A percentile compares a stretch with the other conserved stretches of the same genome.
Evolutionary conservation across 768 basidiomycete genomes (phyloP).

Genomic region (Serendipita sp.): DNA sequence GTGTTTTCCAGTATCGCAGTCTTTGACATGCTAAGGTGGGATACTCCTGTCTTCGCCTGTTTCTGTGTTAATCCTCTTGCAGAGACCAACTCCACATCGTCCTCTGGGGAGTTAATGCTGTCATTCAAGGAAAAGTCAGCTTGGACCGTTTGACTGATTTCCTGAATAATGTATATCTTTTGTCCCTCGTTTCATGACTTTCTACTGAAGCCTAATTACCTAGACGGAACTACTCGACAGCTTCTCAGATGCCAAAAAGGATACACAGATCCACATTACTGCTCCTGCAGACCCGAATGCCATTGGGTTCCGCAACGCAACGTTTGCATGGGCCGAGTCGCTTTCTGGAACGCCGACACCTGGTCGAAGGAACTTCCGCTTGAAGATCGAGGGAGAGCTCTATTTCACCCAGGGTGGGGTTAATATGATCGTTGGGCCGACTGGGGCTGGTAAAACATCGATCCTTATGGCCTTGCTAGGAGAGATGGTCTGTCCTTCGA

Average conservation of each 20-base stretch:
- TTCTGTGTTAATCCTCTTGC: background rate
- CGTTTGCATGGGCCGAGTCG: slow-evolving; percentile 41
- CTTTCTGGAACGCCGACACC: slow-evolving; percentile 24
- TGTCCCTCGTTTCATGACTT: too few species aligned
- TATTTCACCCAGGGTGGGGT: slow-evolving; percentile 32
- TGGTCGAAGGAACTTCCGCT: slow-evolving; percentile 34
- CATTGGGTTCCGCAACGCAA: slow-evolving; percentile 22
- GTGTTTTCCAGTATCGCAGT: slow-evolving; percentile 41
- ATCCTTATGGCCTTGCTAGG: slow-evolving; percentile 40
- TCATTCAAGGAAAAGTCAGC: slow-evolving; percentile 35
- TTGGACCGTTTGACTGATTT: slow-evolving; percentile 40
- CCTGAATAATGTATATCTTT: slow-evolving; percentile 19
- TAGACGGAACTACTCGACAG: slow-evolving; percentile 21
- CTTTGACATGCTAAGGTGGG: slow-evolving; percentile 35
- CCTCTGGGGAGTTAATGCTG: slow-evolving; percentile 19
- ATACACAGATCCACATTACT: slow-evolving; percentile 6
- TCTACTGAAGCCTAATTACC: background rate
- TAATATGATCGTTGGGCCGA: slow-evolving; percentile 20
- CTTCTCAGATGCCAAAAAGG: slow-evolving; percentile 11
- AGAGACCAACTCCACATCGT: slow-evolving; percentile 30
- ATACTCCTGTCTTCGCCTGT: background rate
- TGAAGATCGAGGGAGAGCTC: slow-evolving; percentile 37
- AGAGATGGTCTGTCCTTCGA: slow-evolving; percentile 4
- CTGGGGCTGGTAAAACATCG: slow-evolving; percentile 29
- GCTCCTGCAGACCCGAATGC: slow-evolving; percentile 9